Conservation (phyloP, 1,284 basidiomycete genomes). For the Papiliotrema flavescens region DNA sequence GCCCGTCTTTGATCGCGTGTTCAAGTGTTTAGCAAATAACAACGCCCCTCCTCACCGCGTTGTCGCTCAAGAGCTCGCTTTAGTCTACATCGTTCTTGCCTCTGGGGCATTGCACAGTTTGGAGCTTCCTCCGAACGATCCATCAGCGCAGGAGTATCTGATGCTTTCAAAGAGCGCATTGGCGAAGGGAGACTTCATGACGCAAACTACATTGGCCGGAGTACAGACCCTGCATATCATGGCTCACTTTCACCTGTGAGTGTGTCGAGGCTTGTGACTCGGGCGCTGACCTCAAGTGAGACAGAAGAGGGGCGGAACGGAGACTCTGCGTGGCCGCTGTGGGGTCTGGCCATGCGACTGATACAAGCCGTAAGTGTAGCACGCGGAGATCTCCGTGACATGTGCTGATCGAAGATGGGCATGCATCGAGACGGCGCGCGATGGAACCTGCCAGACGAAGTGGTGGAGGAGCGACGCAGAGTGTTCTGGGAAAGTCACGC, state of each 20-base stretch:
- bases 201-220: conserved; percentile 32
- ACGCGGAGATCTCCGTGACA: too few species aligned
- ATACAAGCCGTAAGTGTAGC: conserved; percentile 25
- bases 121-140: conserved; percentile 32
- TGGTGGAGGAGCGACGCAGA: conserved; percentile 13
- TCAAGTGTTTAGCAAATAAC: too few species aligned
- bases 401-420: too few species aligned
- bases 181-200: conserved; percentile 32
- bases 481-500: conserved; percentile 32
- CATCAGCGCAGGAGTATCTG: conserved; percentile 27
- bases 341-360: conserved; percentile 37
- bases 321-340: conserved; percentile 39
- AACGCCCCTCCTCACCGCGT: too few species aligned
- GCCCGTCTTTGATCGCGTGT: conserved; percentile 13
- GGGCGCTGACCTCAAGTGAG: conserved; percentile 1
- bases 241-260: conserved; percentile 18
- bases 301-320: conserved; percentile 35
- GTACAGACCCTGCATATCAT: conserved; percentile 31
- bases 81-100: conserved; percentile 34
- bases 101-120: conserved; percentile 36
- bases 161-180: conserved; percentile 27
- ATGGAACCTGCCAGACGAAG: conserved; percentile 36
- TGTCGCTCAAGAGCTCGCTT: conserved; percentile 31
- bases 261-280: too few species aligned
- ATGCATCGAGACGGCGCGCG: conserved; percentile 41